Evolutionary conservation across 2,329 filamentous ascomycete species (phyloP), one percentile per base, ranked within the genome.

Genomic region (Monilinia fructicola): DNA sequence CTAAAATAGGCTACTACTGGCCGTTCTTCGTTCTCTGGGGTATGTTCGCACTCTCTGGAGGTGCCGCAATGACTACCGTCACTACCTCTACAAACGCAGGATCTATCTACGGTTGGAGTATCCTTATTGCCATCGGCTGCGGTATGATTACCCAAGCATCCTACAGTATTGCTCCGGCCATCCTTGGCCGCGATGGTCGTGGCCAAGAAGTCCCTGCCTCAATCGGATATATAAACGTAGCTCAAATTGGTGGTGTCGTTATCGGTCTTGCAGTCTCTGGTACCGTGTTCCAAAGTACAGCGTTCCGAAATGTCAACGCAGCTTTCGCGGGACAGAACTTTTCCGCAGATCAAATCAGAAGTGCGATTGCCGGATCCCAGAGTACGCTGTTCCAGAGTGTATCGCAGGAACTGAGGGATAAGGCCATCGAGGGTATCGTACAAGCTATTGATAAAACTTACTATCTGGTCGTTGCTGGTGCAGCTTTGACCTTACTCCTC

Each of bases 41-140:
- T 18, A 23, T 68, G 31, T 54, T 70, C 40, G 55, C 56, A 18
- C 65, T 69, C 14, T 14, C 31, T 50, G 78, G 77, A 7, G 72
- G 71, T 7, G 69, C 67, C 4, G 68, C 72, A 12, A 71, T 75
- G 68, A 70, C 72, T 54, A 74, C 75, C 26, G 70, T 78, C 35
- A 67, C 69, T 3, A 59, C 67, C 0, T 55, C 59, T 4, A 75
- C 77, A 1, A 61, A 67, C 4, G 69, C 67, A 3, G 69, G 69
- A 4, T 64, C 71, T 18, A 73, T 78, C 1, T 78, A 79, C 65
- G 77, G 77, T 1, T 76, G 74, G 66, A 72, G 69, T 1, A 71
- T 80, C 12, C 69, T 83, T 0, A 67, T 81, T 0, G 81, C 77
- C 2, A 67, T 78, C 7, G 80, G 80, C 0, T 73, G 74, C 1